Evolutionary conservation across 2,329 filamentous ascomycete species (phyloP).

Genomic region (Fusarium anguioides): DNA sequence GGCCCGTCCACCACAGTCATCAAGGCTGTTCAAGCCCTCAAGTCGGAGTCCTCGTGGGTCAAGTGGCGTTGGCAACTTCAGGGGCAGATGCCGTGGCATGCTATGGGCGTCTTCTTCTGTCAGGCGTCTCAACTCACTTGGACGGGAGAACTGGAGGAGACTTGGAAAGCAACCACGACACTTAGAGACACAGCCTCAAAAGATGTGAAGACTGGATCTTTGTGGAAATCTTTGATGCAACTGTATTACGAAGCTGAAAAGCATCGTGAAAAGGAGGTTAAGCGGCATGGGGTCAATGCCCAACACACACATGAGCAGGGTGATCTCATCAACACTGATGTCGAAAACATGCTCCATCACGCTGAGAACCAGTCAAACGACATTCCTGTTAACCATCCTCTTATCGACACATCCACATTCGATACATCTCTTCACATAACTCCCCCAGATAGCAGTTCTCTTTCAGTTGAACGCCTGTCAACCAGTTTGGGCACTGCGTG

Average conservation of each 20-base stretch:
- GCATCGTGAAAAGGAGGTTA: slow-evolving; percentile 23
- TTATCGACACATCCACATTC: slow-evolving; percentile 15
- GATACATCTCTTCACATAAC: slow-evolving; percentile 12
- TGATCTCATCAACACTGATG: neutral
- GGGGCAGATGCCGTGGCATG: slow-evolving; percentile 45
- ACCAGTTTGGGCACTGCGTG: slow-evolving; percentile 8
- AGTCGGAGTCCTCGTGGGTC: slow-evolving; percentile 35
- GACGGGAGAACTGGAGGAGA: slow-evolving; percentile 38
- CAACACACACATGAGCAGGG: neutral
- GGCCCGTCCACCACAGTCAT: slow-evolving; percentile 31
- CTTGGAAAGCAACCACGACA: slow-evolving; percentile 31
- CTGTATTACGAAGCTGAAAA: slow-evolving; percentile 15
- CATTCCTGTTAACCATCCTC: slow-evolving; percentile 11
- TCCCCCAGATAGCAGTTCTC: neutral
- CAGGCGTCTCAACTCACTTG: slow-evolving; percentile 38
- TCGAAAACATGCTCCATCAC: slow-evolving; percentile 14
- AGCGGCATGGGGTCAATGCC: slow-evolving; percentile 1
- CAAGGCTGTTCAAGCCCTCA: slow-evolving; percentile 37
- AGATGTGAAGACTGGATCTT: slow-evolving; percentile 7
- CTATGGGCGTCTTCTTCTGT: slow-evolving; percentile 40
- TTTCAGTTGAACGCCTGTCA: slow-evolving; percentile 10
- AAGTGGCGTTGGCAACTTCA: slow-evolving; percentile 48
- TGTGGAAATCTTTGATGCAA: slow-evolving; percentile 34
- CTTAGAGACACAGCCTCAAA: slow-evolving; percentile 12
- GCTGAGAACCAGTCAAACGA: neutral